Evolutionary conservation across 768 basidiomycete species (phyloP).

Genomic region (Calocybe cyanea): DNA sequence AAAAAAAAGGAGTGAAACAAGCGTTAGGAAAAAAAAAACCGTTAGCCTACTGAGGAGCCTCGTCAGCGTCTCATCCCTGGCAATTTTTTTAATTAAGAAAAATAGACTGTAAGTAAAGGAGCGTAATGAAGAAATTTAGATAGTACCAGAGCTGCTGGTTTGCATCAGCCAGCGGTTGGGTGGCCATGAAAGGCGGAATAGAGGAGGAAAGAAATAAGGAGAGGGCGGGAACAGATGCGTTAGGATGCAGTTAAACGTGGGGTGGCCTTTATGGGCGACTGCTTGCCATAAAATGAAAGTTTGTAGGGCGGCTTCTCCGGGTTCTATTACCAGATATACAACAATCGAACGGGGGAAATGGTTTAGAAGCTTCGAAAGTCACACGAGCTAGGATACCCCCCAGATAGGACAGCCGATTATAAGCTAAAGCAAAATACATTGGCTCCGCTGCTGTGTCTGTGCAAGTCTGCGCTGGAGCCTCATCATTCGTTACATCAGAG

Average conservation of each 20-base stretch:
- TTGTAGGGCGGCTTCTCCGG: constrained; percentile 50
- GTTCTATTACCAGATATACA: constrained; percentile 51
- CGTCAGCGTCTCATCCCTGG: constrained; percentile 65
- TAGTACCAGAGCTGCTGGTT: constrained; percentile 66
- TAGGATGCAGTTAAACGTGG: constrained; percentile 34
- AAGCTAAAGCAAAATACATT: constrained; percentile 7
- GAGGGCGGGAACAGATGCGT: constrained; percentile 37
- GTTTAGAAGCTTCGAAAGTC: constrained; percentile 39
- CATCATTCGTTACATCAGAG: constrained; percentile 14
- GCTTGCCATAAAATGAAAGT: constrained; percentile 43
- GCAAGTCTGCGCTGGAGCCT: constrained; percentile 7
- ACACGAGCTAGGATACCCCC: constrained; percentile 30
- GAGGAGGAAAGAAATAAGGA: constrained; percentile 16
- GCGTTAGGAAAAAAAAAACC: constrained; percentile 3
- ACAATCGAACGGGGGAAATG: constrained; percentile 41
- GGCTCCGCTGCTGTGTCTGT: constrained; percentile 8
- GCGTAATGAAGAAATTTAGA: constrained; percentile 5
- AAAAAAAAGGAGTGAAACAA: neutral
- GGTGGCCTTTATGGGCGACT: constrained; percentile 44
- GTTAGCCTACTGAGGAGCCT: constrained; percentile 50
- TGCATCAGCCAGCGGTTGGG: constrained; percentile 52
- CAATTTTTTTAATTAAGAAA: constrained; percentile 16
- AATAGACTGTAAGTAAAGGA: constrained; percentile 12
- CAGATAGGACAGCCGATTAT: constrained; percentile 7
- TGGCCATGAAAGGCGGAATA: constrained; percentile 45